A percentile compares a stretch with the other conserved stretches of the same genome.
Conservation (phyloP, 495 filamentous ascomycete species). For the Aspergillus nanangensis region DNA sequence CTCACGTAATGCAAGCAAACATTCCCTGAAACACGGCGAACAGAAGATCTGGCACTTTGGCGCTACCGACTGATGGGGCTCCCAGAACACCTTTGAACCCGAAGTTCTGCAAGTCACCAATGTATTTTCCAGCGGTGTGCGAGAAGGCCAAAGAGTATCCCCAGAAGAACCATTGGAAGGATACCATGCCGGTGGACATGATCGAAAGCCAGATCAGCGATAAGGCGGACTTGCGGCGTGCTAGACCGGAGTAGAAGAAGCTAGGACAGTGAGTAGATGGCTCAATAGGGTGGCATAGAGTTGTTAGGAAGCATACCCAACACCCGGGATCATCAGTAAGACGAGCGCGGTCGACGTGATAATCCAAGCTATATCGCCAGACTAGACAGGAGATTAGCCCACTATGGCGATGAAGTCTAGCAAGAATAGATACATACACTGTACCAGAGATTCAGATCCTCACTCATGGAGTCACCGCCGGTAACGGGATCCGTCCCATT, state of each 20-base stretch:
- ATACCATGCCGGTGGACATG: conserved; percentile 86
- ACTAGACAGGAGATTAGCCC: conserved; percentile 35
- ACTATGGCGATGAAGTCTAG: too few species aligned
- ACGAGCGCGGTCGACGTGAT: conserved; percentile 84
- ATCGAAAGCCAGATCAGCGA: conserved; percentile 95
- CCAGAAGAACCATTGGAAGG: conserved; percentile 99
- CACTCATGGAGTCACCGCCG: conserved; percentile 69
- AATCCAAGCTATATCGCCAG: conserved; percentile 91
- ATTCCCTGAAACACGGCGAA: conserved; percentile 97
- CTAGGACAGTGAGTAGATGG: conserved; percentile 26
- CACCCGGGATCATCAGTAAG: conserved; percentile 95
- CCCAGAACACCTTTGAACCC: conserved; percentile 79
- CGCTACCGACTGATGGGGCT: conserved; percentile 76
- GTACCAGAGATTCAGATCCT: conserved; percentile 80
- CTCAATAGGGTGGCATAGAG: too few species aligned
- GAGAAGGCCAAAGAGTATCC: conserved; percentile 94
- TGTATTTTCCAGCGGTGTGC: conserved; percentile 73
- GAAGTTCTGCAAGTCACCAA: conserved; percentile 83
- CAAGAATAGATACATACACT: conserved; percentile 58
- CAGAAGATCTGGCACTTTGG: conserved; percentile 78
- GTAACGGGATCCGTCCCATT: conserved; percentile 55
- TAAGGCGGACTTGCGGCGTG: conserved; percentile 92
- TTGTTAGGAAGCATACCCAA: conserved; percentile 53
- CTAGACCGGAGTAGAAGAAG: conserved; percentile 98
- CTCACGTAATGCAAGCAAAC: conserved; percentile 91